Base-by-base conservation (phyloP, 345 rosid genomes). In the Camelina laxa region DNA sequence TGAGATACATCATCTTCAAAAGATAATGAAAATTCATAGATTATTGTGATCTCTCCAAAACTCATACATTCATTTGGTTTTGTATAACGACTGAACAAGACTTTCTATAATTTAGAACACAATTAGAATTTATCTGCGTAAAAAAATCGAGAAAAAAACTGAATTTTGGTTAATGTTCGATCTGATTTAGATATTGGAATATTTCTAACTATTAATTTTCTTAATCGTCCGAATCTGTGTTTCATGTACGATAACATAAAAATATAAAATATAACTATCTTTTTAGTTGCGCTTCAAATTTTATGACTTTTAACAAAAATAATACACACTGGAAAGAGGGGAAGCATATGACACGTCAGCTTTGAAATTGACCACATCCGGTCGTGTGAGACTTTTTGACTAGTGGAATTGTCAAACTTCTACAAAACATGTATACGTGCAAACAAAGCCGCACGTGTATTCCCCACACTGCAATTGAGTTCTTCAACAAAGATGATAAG, bases 301-400 rank as follows among this genome's bases (percentile, higher is more conserved):
- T 60, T 38, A 20, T 60, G 65, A 36, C 47, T 60, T 36, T 36
- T 11, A 38, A 38, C 11, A 17, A 19, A 36, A 36, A 17, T 17
- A 45, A 45, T 11, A 17, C 16, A 17, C 15, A 17, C 9, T 5
- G 27, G n/a, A 60, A 60, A 9, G 31, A 53, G 17, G 31, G 44
- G 63, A 55, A 45, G 20, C 48, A 11, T 12, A 17, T 62, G 58
- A 35, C 75, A 76, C 71, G 17, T 70, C 60, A 70, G 79, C 69
- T 68, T 75, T 41, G 20, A 21, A 61, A 42, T 61, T 69, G 69
- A 63, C 80, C 80, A 54, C 56, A 76, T 44, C n/a, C 11, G 54
- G 75, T 76, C 71, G 36, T 70, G 71, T 36, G 14, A 63, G 66
- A 70, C 60, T 76, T 69, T 70, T 70, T 47, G 80, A 76, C 75